Evolutionary conservation across 129 eudicot species (phyloP).

Genomic region (Tanacetum coccineum): DNA sequence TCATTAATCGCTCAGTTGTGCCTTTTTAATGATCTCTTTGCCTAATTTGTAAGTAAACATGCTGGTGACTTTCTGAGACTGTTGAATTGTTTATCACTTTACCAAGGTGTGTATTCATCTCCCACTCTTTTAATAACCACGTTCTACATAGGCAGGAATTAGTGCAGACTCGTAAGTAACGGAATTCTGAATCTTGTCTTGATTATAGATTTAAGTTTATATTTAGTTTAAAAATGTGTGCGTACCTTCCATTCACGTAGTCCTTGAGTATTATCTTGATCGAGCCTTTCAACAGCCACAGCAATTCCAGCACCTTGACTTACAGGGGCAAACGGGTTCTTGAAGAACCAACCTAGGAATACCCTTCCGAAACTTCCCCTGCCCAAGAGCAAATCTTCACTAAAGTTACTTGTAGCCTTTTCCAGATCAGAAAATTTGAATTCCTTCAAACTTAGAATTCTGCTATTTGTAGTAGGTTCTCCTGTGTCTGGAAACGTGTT

Average conservation of each 20-base stretch:
- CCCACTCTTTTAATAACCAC: conserved; percentile 12
- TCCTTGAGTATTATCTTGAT: background rate
- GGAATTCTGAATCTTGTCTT: too few species aligned
- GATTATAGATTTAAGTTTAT: background rate
- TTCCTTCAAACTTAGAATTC: background rate
- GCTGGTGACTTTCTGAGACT: too few species aligned
- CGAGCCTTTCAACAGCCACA: conserved; percentile 30
- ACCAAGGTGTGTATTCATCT: too few species aligned
- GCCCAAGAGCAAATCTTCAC: conserved; percentile 21
- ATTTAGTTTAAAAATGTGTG: background rate
- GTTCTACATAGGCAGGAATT: conserved; percentile 19
- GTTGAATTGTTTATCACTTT: too few species aligned
- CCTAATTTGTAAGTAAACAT: too few species aligned
- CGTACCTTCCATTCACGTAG: conserved; percentile 23
- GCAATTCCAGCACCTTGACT: conserved; percentile 25
- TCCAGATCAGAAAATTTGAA: conserved; percentile 29
- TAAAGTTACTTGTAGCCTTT: conserved; percentile 27
- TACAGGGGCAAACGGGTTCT: conserved; percentile 27
- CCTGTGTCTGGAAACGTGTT: background rate
- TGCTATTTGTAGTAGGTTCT: background rate
- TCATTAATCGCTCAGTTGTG: too few species aligned
- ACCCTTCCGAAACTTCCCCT: conserved; percentile 24
- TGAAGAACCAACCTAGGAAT: conserved; percentile 28
- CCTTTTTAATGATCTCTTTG: too few species aligned
- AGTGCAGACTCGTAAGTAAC: conserved; percentile 25